Percentiles rank a stretch among this genome's conserved stretches.
These are phyloP conservation scores for Pestalotiopsis sp. DNA, from an alignment of 2,329 filamentous ascomycete genomes.

Conservation along the genomic window DNA sequence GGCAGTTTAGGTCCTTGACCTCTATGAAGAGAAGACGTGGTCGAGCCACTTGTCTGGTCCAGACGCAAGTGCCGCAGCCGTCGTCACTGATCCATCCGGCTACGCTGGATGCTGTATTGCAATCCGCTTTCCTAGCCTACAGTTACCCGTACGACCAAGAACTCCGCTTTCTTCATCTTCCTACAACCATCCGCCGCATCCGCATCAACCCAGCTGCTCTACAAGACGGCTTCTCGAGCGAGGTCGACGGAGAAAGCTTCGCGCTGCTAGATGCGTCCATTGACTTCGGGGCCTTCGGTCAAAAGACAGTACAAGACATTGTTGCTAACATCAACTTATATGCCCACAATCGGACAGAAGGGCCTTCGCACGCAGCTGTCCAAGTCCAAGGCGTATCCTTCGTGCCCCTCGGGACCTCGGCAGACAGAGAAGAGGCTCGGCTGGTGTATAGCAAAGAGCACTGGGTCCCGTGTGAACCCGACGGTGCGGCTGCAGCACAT, in stretches of 20 bases:
- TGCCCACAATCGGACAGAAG: neutral
- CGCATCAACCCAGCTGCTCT: constrained; percentile 23
- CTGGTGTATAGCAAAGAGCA: constrained; percentile 12
- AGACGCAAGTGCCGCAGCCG: neutral
- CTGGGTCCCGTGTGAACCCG: constrained; percentile 14
- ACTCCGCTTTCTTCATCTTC: constrained; percentile 28
- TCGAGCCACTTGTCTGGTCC: neutral
- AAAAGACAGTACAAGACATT: neutral
- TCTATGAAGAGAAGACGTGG: constrained; percentile 6
- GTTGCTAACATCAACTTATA: constrained; percentile 1
- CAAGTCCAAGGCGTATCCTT: constrained; percentile 7
- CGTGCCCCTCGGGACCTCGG: neutral
- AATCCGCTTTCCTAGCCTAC: constrained; percentile 31
- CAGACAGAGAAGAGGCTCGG: constrained; percentile 11
- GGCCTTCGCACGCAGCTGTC: neutral
- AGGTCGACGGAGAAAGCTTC: neutral
- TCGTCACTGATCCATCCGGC: constrained; percentile 28
- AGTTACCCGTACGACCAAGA: constrained; percentile 31
- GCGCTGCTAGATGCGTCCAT: constrained; percentile 2
- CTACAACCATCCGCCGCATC: constrained; percentile 20
- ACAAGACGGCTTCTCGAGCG: too few species aligned
- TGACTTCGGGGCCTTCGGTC: too few species aligned
- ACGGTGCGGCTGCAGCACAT: constrained; percentile 14
- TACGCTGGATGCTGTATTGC: constrained; percentile 33
- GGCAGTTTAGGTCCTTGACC: constrained; percentile 14